Conservation (phyloP, 148 eudicot species). For the Diospyros kaki region DNA sequence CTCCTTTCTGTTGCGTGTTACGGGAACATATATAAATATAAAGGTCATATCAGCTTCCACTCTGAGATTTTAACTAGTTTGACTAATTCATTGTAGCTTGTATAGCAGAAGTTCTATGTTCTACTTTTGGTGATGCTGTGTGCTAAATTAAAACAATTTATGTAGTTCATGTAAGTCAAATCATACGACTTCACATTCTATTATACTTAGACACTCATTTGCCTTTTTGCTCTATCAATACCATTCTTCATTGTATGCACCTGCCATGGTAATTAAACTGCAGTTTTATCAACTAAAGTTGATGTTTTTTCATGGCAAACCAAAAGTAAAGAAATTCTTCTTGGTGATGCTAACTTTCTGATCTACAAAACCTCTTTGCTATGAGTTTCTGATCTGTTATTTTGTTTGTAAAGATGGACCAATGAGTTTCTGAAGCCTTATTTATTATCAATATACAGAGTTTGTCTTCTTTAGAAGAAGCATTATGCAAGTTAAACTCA, state of each 20-base stretch:
- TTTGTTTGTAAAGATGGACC: background rate
- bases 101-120: background rate
- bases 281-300: background rate
- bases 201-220: background rate
- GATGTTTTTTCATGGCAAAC: background rate
- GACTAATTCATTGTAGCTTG: background rate
- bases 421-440: background rate
- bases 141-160: background rate
- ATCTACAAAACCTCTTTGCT: conserved; percentile 5
- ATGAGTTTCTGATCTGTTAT: background rate
- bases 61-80: background rate
- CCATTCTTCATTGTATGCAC: background rate
- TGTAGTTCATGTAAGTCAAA: background rate
- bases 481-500: conserved; percentile 42
- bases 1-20: background rate
- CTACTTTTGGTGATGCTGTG: background rate
- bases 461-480: conserved; percentile 57
- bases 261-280: background rate
- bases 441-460: conserved; percentile 37
- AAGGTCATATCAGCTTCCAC: background rate
- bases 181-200: background rate
- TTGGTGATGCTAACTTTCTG: background rate
- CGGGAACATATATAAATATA: background rate
- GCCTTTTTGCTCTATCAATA: background rate
- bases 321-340: background rate